Evolutionary conservation across 192 early-diverging fungal genomes (phyloP).

Genomic region (Lunasporangiospora selenospora): DNA sequence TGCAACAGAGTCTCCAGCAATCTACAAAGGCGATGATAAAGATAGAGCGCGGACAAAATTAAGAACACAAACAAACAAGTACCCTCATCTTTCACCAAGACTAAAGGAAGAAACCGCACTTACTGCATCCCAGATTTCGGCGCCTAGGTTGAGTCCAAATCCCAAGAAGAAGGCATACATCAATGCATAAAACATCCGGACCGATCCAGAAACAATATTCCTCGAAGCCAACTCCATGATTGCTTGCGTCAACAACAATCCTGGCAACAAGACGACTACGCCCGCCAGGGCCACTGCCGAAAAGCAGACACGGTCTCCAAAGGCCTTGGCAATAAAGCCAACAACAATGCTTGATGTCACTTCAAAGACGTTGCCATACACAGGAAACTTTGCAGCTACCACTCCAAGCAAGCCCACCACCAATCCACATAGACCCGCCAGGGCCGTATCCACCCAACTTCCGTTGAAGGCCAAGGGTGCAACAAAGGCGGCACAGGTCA

Average conservation of each 20-base stretch:
- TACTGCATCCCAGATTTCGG: conserved; percentile 44
- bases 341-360: conserved; percentile 69
- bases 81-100: too few relatives aligned
- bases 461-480: conserved; percentile 64
- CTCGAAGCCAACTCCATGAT: conserved; percentile 89
- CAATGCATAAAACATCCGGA: conserved; percentile 82
- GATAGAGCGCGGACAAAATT: too few relatives aligned
- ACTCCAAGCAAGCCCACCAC: conserved; percentile 69
- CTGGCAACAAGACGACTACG: conserved; percentile 70
- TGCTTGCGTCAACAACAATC: conserved; percentile 79
- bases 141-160: conserved; percentile 72
- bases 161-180: conserved; percentile 81
- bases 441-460: conserved; percentile 58
- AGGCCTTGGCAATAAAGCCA: conserved; percentile 64
- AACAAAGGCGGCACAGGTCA: conserved; percentile 53
- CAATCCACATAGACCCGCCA: conserved; percentile 46
- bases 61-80: too few relatives aligned
- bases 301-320: conserved; percentile 69
- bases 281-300: conserved; percentile 65
- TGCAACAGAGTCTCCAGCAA: conserved; percentile 1
- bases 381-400: conserved; percentile 65
- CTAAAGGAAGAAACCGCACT: conserved; percentile 11
- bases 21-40: conserved; percentile 2
- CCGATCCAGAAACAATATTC: conserved; percentile 88
- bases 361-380: conserved; percentile 77